phyloP scores from a whole-genome alignment of 2,329 filamentous ascomycete genomes.

The Fusarium brachygibbosum region DNA sequence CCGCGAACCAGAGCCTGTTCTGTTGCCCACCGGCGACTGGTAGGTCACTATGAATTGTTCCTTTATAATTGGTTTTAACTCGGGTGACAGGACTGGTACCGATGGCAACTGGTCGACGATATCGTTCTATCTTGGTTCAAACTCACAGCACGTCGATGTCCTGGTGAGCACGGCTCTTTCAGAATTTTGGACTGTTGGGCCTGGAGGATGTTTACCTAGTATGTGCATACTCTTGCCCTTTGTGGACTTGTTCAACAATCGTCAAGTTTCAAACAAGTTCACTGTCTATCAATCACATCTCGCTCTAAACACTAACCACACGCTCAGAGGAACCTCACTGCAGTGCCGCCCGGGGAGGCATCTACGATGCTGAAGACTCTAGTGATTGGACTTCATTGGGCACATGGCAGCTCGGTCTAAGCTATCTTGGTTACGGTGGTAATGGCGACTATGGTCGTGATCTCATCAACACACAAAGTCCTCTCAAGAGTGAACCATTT shows the following conservation, averaged over 20 bases:
- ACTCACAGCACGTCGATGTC: constrained; percentile 55
- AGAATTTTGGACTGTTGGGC: constrained; percentile 77
- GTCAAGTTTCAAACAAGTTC: neutral
- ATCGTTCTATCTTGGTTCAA: constrained; percentile 63
- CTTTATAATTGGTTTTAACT: constrained; percentile 21
- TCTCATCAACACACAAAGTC: constrained; percentile 58
- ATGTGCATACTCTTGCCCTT: constrained; percentile 47
- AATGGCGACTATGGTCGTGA: constrained; percentile 76
- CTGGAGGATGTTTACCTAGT: constrained; percentile 67
- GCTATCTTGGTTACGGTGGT: constrained; percentile 68
- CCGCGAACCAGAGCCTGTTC: constrained; percentile 39
- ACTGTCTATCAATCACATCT: neutral
- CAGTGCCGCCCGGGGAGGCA: constrained; percentile 67
- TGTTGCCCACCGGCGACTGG: constrained; percentile 43
- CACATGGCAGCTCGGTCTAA: constrained; percentile 70
- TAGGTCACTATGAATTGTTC: constrained; percentile 10
- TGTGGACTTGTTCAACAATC: neutral
- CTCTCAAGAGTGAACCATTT: constrained; percentile 55
- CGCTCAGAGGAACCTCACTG: constrained; percentile 65
- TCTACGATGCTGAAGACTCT: constrained; percentile 68
- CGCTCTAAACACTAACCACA: constrained; percentile 37
- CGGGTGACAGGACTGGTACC: constrained; percentile 66
- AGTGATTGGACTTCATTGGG: constrained; percentile 71
- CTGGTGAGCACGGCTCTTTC: constrained; percentile 76
- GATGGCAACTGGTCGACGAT: constrained; percentile 82